A percentile compares a stretch with the other conserved stretches of the same genome.
Evolutionary conservation across 169 alveolate species (phyloP).

Genomic region (Perkinsus marinus): DNA sequence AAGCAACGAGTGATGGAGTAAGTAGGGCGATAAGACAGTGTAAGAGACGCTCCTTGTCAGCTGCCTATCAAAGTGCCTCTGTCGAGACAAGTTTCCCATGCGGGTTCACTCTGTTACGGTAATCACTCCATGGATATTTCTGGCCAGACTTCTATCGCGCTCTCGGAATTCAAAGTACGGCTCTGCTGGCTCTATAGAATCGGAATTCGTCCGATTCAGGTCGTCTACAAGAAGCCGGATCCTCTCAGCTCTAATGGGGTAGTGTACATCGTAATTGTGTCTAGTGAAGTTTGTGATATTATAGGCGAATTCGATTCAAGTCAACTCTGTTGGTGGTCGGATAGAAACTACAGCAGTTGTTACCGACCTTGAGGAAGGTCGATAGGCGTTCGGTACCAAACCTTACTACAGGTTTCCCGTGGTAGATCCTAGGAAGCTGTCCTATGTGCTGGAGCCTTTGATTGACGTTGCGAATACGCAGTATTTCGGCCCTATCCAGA

Average conservation of each 20-base stretch:
- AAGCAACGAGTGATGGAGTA: neutral
- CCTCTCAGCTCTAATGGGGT: neutral
- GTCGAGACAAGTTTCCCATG: neutral
- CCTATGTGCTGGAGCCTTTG: neutral
- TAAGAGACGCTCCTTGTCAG: neutral
- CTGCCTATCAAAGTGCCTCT: neutral
- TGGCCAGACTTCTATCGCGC: neutral
- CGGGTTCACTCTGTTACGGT: neutral
- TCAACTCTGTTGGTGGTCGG: neutral
- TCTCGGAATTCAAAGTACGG: neutral
- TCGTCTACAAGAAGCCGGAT: neutral
- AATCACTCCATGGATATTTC: neutral
- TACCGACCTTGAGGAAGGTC: neutral
- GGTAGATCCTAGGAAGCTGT: neutral
- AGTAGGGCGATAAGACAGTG: neutral
- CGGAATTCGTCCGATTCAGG: neutral
- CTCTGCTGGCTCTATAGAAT: too few species aligned
- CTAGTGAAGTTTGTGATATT: neutral
- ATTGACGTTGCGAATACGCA: conserved; percentile 13
- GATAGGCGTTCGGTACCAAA: neutral
- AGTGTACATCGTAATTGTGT: too few species aligned
- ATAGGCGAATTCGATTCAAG: neutral
- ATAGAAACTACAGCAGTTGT: neutral
- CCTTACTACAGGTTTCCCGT: neutral
- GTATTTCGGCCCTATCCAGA: conserved; percentile 24